phyloP scores from a whole-genome alignment of 495 filamentous ascomycete species.

The Xylaria longipes region DNA sequence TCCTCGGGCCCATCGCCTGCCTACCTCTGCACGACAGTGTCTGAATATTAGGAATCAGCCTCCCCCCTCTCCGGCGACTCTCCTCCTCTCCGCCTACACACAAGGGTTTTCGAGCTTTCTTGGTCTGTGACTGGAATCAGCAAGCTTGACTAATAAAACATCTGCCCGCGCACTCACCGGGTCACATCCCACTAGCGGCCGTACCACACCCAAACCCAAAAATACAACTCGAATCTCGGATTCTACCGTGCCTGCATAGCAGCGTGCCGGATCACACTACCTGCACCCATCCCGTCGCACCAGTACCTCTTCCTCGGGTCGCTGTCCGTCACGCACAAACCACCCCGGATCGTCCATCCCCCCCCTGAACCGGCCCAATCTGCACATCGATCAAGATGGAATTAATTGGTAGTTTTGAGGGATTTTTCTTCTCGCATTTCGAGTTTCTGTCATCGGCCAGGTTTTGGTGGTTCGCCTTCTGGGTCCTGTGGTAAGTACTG shows the following conservation, averaged over 20 bases:
- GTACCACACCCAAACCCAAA: neutral
- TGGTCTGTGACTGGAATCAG: constrained; percentile 7
- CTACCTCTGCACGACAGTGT: neutral
- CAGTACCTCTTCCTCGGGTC: neutral
- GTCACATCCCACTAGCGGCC: neutral
- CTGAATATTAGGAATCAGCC: neutral
- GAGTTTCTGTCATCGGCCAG: constrained; percentile 43
- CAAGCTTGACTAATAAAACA: constrained; percentile 1
- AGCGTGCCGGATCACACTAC: constrained; percentile 3
- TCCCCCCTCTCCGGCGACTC: neutral
- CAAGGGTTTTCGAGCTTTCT: neutral
- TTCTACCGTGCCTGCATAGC: neutral
- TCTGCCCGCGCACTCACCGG: neutral
- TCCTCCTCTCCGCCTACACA: neutral
- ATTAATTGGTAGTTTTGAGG: constrained; percentile 43
- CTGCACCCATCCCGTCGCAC: neutral
- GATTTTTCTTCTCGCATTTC: constrained; percentile 44
- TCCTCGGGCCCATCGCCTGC: neutral
- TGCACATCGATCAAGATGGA: constrained; percentile 30
- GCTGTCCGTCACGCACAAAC: neutral
- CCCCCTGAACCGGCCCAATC: neutral
- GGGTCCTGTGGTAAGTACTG: constrained; percentile 51
- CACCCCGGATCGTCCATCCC: neutral
- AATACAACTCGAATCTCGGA: neutral
- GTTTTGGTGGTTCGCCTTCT: constrained; percentile 49